A percentile compares a stretch with the other conserved stretches of the same genome.
These are phyloP conservation scores for Erodium chrysanthum DNA, from an alignment of 441 rosid genomes.

Conservation along the genomic window DNA sequence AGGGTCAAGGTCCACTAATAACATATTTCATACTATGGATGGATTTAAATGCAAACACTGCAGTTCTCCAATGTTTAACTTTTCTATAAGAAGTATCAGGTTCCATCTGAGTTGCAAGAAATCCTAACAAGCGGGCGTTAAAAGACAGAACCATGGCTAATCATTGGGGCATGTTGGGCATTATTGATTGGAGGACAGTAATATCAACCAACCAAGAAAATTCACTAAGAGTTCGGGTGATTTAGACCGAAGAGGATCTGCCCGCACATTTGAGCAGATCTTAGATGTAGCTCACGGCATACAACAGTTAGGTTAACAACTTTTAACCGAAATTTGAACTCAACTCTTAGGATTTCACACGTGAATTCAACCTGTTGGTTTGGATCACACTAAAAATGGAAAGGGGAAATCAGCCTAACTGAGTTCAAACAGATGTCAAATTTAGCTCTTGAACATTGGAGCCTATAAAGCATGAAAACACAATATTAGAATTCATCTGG, in stretches of 20 bases:
- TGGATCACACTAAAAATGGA: background rate
- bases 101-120: too few relatives aligned
- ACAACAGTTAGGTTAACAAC: background rate
- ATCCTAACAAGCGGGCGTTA: too few relatives aligned
- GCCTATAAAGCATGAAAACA: background rate
- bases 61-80: too few relatives aligned
- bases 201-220: background rate
- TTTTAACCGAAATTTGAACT: too few relatives aligned
- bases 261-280: background rate
- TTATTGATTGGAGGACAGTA: background rate
- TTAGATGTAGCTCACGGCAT: too few relatives aligned
- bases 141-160: background rate
- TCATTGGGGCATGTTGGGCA: too few relatives aligned
- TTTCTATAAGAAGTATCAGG: background rate
- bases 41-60: too few relatives aligned
- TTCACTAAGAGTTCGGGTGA: background rate
- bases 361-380: too few relatives aligned
- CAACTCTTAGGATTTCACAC: too few relatives aligned
- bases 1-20: constrained; percentile 36
- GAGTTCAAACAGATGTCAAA: background rate
- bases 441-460: background rate
- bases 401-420: background rate
- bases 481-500: background rate
- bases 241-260: constrained; percentile 1
- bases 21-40: background rate